A percentile compares a stretch with the other conserved stretches of the same genome.
These are phyloP conservation scores for Citrus trifoliata DNA, from an alignment of 345 rosid genomes.

Conservation along the genomic window DNA sequence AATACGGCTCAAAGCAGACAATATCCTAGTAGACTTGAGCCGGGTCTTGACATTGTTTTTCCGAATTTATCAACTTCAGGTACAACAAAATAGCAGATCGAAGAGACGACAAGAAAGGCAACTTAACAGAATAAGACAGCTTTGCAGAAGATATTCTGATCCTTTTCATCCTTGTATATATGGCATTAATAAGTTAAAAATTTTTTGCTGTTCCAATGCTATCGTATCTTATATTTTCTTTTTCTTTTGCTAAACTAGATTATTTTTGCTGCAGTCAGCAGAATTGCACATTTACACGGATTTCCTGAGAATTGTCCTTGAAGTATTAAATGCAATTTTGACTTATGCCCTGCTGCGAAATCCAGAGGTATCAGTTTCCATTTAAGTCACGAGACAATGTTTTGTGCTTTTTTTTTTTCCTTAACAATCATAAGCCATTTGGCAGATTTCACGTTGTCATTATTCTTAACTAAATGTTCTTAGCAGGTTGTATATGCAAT, in stretches of 20 bases:
- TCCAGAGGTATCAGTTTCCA: constrained; percentile 69
- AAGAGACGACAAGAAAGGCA: constrained; percentile 61
- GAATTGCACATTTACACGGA: constrained; percentile 95
- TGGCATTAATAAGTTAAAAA: constrained; percentile 1
- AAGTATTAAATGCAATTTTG: constrained; percentile 89
- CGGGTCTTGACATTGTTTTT: too few species aligned
- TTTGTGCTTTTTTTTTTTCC: background rate
- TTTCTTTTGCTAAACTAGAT: too few species aligned
- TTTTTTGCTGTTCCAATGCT: background rate
- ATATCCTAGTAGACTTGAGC: too few species aligned
- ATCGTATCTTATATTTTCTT: constrained; percentile 3
- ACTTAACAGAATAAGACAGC: constrained; percentile 41
- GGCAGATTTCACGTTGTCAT: background rate
- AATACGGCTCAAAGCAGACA: too few species aligned
- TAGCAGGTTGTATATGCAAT: constrained; percentile 87
- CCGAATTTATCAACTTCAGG: constrained; percentile 33
- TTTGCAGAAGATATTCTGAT: constrained; percentile 53
- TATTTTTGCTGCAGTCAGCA: constrained; percentile 54
- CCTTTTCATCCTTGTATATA: constrained; percentile 12
- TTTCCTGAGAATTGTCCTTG: constrained; percentile 94
- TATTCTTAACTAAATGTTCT: constrained; percentile 4
- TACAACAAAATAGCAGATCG: constrained; percentile 82
- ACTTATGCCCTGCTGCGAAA: constrained; percentile 89
- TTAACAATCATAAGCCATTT: background rate
- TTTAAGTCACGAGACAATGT: background rate